These are phyloP conservation scores for Saturnispora saitoi DNA, from an alignment of 805 yeast species.

Conservation along the genomic window DNA sequence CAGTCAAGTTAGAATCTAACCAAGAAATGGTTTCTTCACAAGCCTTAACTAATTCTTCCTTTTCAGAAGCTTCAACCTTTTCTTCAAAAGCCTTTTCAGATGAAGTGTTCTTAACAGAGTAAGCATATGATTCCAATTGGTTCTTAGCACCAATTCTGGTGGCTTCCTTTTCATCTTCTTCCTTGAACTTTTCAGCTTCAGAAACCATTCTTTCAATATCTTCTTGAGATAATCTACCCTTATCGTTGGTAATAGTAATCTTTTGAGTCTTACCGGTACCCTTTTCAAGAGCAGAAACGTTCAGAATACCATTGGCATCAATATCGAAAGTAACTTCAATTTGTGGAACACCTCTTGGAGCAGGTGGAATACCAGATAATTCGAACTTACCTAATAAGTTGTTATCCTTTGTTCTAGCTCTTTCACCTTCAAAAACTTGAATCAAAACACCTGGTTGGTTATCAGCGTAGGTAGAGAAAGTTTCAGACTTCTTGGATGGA, in stretches of 20 bases:
- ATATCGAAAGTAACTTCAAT: conserved; percentile 69
- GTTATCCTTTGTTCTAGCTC: conserved; percentile 70
- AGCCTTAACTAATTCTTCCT: conserved; percentile 62
- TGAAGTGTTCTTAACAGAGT: conserved; percentile 80
- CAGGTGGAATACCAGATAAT: conserved; percentile 61
- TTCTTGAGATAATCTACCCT: conserved; percentile 49
- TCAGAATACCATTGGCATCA: conserved; percentile 71
- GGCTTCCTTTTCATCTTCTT: conserved; percentile 61
- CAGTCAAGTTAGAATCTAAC: conserved; percentile 92
- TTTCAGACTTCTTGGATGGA: conserved; percentile 66
- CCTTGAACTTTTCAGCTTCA: conserved; percentile 57
- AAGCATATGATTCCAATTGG: conserved; percentile 90
- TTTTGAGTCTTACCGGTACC: conserved; percentile 46
- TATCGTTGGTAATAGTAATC: conserved; percentile 39
- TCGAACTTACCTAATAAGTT: conserved; percentile 69
- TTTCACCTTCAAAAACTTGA: conserved; percentile 74
- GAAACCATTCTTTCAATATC: conserved; percentile 59
- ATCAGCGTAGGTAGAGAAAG: conserved; percentile 76
- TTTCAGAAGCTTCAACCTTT: conserved; percentile 45
- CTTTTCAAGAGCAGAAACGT: conserved; percentile 50
- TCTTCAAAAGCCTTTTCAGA: conserved; percentile 70
- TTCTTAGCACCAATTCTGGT: conserved; percentile 89
- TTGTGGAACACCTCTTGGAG: conserved; percentile 76
- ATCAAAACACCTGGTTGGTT: conserved; percentile 79
- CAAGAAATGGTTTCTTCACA: conserved; percentile 80